Evolutionary conservation across 768 basidiomycete genomes (phyloP), one percentile per base, ranked within the genome.

Genomic region (Suillus luteus): DNA sequence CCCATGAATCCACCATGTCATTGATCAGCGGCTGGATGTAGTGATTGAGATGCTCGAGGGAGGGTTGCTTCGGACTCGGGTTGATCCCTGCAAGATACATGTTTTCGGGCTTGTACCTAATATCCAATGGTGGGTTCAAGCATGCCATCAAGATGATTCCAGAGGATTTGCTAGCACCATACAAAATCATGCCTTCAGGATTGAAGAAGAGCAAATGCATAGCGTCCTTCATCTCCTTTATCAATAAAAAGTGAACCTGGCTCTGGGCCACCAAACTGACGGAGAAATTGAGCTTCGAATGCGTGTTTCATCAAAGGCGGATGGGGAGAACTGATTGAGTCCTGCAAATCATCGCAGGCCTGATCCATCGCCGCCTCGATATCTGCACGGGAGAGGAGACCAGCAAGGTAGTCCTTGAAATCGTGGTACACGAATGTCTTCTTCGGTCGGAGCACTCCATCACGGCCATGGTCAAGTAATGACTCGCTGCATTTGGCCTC

Each of bases 121-220:
- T 41, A 41, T 41, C 43, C 7, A 0, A 43, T 43, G 43, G 43
- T 3, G 19, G 7, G 9, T 43, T 43, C 43, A 43, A 9, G 43
- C 43, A 43, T 9, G n/a, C n/a, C 44, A 44, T 44, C 3, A 9
- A 44, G 4, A 44, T 44, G n/a, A 44, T 44, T 0, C 44, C 44
- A 44, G 44, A 43, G n/a, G 44, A 44, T 3, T 3, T 44, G 44
- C 9, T 44, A 3, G 44, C n/a, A 10, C 44, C 44, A 44, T 3
- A 2, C 44, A 44, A n/a, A 4, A n/a, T 44, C 44, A 44, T 44
- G 3, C 44, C 44, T 8, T 44, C 44, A 0, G 9, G 44, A 44
- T 44, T 44, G n/a, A 44, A 44, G 73, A 19, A 72, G 68, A 71
- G 44, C 43, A 2, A 44, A 44, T 1, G 19, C 19, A 44, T 44